Conservation (phyloP, 73 alveolate genomes). For the Blepharisma japonicum region DNA sequence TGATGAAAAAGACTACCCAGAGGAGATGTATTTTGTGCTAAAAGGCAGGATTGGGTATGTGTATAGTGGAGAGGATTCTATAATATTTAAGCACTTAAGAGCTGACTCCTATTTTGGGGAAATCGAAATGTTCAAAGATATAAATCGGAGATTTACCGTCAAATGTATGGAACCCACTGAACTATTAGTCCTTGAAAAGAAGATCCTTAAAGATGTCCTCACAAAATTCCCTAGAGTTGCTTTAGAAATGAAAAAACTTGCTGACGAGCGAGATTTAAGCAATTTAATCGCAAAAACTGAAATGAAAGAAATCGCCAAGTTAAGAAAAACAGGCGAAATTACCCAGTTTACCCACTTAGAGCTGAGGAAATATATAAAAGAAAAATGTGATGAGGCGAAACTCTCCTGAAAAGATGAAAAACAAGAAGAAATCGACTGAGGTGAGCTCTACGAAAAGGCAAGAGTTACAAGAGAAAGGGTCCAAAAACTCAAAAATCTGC, state of each 20-base stretch:
- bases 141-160: not conserved
- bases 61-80: not conserved
- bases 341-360: too few species aligned
- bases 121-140: not conserved
- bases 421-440: too few species aligned
- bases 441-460: too few species aligned
- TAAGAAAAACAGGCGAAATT: too few species aligned
- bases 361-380: too few species aligned
- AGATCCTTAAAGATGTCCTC: conserved; percentile 1
- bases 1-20: conserved; percentile 12
- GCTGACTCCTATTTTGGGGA: conserved; percentile 30
- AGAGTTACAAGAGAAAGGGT: too few species aligned
- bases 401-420: too few species aligned
- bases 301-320: too few species aligned
- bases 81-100: not conserved
- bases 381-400: too few species aligned
- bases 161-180: not conserved
- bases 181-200: conserved; percentile 9
- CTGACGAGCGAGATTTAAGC: not conserved
- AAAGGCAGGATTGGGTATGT: conserved; percentile 6
- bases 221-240: conserved; percentile 21
- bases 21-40: not conserved
- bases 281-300: too few species aligned
- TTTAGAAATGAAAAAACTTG: not conserved
- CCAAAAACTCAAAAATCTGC: too few species aligned